Conservation (phyloP, 306 rosid genomes). For the Adenanthera pavonina region DNA sequence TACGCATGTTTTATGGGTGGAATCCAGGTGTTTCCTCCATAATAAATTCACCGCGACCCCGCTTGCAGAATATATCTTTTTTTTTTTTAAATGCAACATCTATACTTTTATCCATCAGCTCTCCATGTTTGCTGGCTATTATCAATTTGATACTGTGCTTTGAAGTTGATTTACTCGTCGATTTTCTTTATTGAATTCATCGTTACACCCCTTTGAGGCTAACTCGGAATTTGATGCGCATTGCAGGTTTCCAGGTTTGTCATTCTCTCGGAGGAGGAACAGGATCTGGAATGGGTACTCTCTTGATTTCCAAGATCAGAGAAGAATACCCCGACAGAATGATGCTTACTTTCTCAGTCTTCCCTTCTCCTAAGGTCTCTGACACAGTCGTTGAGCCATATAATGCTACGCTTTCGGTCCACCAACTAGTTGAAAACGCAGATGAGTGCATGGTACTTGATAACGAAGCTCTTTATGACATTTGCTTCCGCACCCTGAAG, state of each 20-base stretch:
- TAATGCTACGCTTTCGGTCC: constrained; percentile 78
- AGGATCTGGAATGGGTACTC: constrained; percentile 86
- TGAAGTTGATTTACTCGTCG: not conserved
- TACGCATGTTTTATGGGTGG: not conserved
- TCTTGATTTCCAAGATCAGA: constrained; percentile 57
- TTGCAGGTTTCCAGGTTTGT: constrained; percentile 75
- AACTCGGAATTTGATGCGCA: not conserved
- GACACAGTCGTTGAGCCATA: constrained; percentile 84
- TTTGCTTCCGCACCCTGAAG: constrained; percentile 83
- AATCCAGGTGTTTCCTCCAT: not conserved
- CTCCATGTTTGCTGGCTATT: no score
- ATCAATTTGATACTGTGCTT: not conserved
- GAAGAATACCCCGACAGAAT: constrained; percentile 54
- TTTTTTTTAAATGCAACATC: not conserved
- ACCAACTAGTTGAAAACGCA: constrained; percentile 79
- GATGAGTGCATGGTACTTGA: constrained; percentile 68
- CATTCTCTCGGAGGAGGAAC: constrained; percentile 86
- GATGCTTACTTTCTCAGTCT: constrained; percentile 52
- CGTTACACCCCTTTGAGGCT: not conserved
- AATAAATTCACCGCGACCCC: constrained; percentile 51
- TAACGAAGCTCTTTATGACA: constrained; percentile 73
- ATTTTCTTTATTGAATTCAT: not conserved
- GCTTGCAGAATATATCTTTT: constrained; percentile 50
- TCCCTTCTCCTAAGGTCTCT: constrained; percentile 54
- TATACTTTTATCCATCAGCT: no score